These are phyloP conservation scores for Raddia distichophylla DNA, from an alignment of 176 grass and related monocot genomes.

Conservation along the genomic window DNA sequence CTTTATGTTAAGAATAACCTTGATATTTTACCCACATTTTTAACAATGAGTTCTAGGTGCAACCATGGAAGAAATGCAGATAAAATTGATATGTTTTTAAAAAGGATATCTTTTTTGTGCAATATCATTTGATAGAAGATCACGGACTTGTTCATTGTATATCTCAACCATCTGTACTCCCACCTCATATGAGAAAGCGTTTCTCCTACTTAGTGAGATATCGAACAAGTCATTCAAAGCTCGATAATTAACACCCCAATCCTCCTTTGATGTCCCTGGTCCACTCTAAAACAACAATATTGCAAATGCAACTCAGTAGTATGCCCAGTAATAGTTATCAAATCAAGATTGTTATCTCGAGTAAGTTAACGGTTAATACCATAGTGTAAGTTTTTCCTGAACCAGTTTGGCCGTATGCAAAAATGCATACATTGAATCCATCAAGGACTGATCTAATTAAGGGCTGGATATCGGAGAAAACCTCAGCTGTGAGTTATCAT, in stretches of 20 bases:
- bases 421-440: conserved; percentile 98
- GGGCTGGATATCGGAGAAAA: conserved; percentile 93
- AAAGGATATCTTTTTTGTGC: conserved; percentile 99
- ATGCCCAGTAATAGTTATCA: conserved; percentile 19
- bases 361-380: conserved; percentile 48
- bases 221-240: conserved; percentile 94
- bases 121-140: conserved; percentile 88
- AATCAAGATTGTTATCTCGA: conserved; percentile 25
- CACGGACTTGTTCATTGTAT: conserved; percentile 98
- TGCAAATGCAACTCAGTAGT: conserved; percentile 29
- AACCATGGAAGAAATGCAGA: conserved; percentile 10
- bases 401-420: conserved; percentile 98
- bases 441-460: conserved; percentile 97
- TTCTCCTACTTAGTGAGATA: conserved; percentile 84
- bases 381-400: conserved; percentile 99
- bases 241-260: conserved; percentile 99
- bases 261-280: conserved; percentile 84
- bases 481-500: conserved; percentile 61
- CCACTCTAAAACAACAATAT: conserved; percentile 67
- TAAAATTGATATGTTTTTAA: conserved; percentile 5
- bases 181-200: conserved; percentile 87
- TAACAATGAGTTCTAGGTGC: neutral
- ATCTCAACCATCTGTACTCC: conserved; percentile 99
- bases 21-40: neutral
- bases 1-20: conserved; percentile 57